Percentiles rank a stretch among this genome's conserved stretches.
Conservation (phyloP, 139 green algal species). For the Monoraphidium neglectum region DNA sequence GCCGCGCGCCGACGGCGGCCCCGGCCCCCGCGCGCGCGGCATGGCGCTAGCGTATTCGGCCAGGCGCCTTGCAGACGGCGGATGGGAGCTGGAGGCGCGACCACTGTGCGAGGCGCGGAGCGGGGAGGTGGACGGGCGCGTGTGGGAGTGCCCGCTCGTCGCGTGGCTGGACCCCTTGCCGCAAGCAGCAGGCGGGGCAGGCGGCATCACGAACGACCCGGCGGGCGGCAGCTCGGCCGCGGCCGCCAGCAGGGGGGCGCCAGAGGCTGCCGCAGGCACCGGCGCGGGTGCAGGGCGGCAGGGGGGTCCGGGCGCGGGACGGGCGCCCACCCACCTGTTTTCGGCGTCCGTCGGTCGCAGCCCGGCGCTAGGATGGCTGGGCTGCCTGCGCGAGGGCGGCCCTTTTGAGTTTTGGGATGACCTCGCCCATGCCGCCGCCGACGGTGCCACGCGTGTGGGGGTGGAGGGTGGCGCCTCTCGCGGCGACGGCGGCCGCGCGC, state of each 20-base stretch:
- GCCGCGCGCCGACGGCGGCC: conserved; percentile 38
- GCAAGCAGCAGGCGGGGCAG: neutral
- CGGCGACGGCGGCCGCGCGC: neutral
- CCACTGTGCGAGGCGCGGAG: conserved; percentile 3
- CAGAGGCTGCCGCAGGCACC: too few relatives aligned
- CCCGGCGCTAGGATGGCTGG: conserved; percentile 14
- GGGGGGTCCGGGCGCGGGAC: too few relatives aligned
- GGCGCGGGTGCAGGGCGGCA: too few relatives aligned
- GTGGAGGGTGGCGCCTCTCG: neutral
- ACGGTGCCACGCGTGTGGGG: too few relatives aligned
- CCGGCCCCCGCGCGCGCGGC: neutral
- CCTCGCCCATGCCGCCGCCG: too few relatives aligned
- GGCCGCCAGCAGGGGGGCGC: neutral
- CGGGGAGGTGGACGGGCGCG: neutral
- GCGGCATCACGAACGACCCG: neutral
- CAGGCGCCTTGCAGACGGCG: conserved; percentile 16
- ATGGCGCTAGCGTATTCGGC: conserved; percentile 3
- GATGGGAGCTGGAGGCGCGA: conserved; percentile 2
- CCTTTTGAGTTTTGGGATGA: conserved; percentile 1
- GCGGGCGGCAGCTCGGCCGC: neutral
- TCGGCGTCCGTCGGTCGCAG: neutral
- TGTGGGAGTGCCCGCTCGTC: conserved; percentile 42
- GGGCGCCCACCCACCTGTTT: conserved; percentile 9
- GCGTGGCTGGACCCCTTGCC: conserved; percentile 2
- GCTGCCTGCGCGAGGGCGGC: neutral